Evolutionary conservation across 257 asterid genomes (phyloP).

Genomic region (Nicotiana benthamiana): DNA sequence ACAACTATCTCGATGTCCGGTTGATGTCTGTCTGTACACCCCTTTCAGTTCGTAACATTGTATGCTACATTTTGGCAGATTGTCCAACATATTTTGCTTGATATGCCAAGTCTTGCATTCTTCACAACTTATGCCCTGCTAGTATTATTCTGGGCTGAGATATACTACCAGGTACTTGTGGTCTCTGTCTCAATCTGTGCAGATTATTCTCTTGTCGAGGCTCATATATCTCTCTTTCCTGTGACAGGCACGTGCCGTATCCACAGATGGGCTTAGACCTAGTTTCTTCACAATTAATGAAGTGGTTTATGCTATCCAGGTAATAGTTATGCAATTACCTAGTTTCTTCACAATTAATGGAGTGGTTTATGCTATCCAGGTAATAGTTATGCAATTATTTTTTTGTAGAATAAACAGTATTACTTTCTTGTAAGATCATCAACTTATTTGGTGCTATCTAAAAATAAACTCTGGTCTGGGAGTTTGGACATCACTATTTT

Average conservation of each 20-base stretch:
- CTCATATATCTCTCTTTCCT: neutral
- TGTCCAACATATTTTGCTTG: constrained; percentile 84
- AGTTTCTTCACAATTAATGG: constrained; percentile 75
- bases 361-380: constrained; percentile 80
- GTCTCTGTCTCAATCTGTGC: constrained; percentile 2
- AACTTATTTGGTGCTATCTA: neutral
- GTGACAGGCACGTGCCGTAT: constrained; percentile 86
- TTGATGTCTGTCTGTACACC: neutral
- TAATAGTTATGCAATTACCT: too few species aligned
- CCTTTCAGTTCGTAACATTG: neutral
- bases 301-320: constrained; percentile 80
- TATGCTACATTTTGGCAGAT: constrained; percentile 36
- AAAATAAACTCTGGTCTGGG: neutral
- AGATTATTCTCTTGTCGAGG: neutral
- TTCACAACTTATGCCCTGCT: constrained; percentile 93
- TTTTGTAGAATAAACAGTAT: too few species aligned
- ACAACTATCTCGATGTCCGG: neutral
- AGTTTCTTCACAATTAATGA: constrained; percentile 74
- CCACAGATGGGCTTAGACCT: constrained; percentile 92
- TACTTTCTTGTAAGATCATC: neutral
- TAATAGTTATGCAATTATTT: constrained; percentile 6
- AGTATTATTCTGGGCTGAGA: constrained; percentile 97
- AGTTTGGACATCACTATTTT: neutral
- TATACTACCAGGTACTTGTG: constrained; percentile 72
- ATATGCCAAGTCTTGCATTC: constrained; percentile 90